Evolutionary conservation across 2,329 filamentous ascomycete genomes (phyloP).

Genomic region (Metarhizium sp.): DNA sequence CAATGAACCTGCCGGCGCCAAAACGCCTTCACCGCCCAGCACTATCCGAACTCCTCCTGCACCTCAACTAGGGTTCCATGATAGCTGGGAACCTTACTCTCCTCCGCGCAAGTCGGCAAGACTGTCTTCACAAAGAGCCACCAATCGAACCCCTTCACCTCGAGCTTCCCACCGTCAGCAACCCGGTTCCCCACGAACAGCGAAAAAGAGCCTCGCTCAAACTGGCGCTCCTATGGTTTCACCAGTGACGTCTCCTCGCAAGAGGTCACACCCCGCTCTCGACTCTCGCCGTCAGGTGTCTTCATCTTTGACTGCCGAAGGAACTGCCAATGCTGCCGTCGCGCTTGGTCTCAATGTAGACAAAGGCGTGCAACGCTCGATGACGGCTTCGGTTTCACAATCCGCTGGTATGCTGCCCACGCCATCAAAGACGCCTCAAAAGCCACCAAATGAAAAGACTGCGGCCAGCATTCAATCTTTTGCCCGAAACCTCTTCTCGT

Average conservation of each 20-base stretch:
- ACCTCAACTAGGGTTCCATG: constrained; percentile 56
- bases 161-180: constrained; percentile 23
- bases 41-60: constrained; percentile 57
- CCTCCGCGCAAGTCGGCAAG: constrained; percentile 61
- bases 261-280: constrained; percentile 38
- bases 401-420: constrained; percentile 58
- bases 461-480: constrained; percentile 42
- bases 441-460: constrained; percentile 43
- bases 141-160: constrained; percentile 48
- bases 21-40: constrained; percentile 51
- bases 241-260: constrained; percentile 37
- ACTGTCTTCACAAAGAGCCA: constrained; percentile 45
- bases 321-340: constrained; percentile 31
- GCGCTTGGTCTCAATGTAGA: constrained; percentile 27
- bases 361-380: constrained; percentile 16
- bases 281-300: constrained; percentile 39
- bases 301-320: constrained; percentile 33
- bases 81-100: constrained; percentile 64
- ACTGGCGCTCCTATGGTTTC: constrained; percentile 25
- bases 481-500: constrained; percentile 54
- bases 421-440: constrained; percentile 68
- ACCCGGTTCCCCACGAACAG: constrained; percentile 21
- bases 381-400: constrained; percentile 20
- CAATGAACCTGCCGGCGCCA: constrained; percentile 3
- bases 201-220: constrained; percentile 21